Percentiles rank a stretch among this genome's conserved stretches.
Conservation (phyloP, 176 grass and related monocot species). For the Dactylis glomerata region DNA sequence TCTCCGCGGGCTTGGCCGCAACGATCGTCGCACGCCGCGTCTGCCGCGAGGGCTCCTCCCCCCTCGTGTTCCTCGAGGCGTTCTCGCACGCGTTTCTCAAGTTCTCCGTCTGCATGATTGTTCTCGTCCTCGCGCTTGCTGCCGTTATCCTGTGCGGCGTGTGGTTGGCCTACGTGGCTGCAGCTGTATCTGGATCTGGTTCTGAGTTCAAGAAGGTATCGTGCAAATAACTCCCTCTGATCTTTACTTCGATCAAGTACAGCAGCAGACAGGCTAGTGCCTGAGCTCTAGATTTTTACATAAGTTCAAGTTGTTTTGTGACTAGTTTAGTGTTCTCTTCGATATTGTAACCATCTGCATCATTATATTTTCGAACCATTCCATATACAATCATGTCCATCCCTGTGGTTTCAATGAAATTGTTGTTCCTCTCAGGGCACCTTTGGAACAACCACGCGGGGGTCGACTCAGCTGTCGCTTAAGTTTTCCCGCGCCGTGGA, state of each 20-base stretch:
- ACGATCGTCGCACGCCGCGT: not conserved
- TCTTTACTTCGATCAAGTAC: not conserved
- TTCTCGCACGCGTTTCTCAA: not conserved
- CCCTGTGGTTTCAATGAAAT: not conserved
- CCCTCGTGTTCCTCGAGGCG: not conserved
- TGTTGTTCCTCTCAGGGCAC: not conserved
- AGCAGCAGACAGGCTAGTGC: not conserved
- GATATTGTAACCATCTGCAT: not conserved
- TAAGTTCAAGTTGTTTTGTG: not conserved
- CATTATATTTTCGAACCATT: not conserved
- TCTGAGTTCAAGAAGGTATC: not conserved
- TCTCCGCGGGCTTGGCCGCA: not conserved
- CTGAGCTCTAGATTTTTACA: not conserved
- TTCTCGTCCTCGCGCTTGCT: not conserved
- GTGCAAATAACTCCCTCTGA: not conserved
- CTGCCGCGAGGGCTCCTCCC: not conserved
- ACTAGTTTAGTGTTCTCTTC: not conserved
- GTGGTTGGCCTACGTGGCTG: not conserved
- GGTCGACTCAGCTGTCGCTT: not conserved
- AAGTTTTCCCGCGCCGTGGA: not conserved
- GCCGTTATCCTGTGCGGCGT: not conserved
- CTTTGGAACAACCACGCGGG: not conserved
- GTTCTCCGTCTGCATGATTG: too few species aligned
- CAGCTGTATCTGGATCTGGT: not conserved
- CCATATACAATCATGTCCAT: not conserved